Base-by-base conservation (phyloP, 208 protist species). In the Leishmania guyanensis region DNA sequence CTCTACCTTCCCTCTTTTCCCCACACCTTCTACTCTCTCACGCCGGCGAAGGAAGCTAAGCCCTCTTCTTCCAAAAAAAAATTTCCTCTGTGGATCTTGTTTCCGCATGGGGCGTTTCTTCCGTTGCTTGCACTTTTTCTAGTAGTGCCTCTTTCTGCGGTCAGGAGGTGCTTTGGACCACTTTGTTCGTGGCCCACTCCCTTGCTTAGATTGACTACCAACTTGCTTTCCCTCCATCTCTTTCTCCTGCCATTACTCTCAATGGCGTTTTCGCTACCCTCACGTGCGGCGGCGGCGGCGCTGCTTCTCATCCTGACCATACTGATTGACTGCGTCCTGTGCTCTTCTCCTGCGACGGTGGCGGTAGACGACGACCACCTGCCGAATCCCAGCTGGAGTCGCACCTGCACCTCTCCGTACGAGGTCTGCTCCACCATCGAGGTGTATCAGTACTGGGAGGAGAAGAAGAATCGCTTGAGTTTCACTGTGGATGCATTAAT, bases 361-460 rank as follows among this genome's bases (percentile, higher is more conserved):
- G 22, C 0, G 36, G 82, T 65, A 0, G 60, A 22, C 46, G 48
- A 78, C 5, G 84, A 84, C 20, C 68, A 80, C 46, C 85, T 89
- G 12, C 88, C 88, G 6, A 77, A 53, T 3, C 88, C 90, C 0
- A 60, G 5, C 12, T 93, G 90, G 90, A 65, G 58, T 3, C 51
- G 8, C 64, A 64, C 77, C 68, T 93, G 90, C 72, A 79, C 26
- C 9, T 20, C 75, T 2, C 76, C 76, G 3, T 91, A 84, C 64
- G 58, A 62, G 12, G 69, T 83, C 0, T 93, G 90, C 66, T 79
- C 90, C 39, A 85, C 80, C 53, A 81, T 93, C 10, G 65, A 82
- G 79, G 76, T 69, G 56, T 84, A 91, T 80, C 78, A 84, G 66
- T 51, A 86, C 77, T 88, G 90, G 88, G 74, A 33, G 50, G 68